Base-by-base conservation (phyloP, 2,329 filamentous ascomycete species). In the Colletotrichum abscissum region DNA sequence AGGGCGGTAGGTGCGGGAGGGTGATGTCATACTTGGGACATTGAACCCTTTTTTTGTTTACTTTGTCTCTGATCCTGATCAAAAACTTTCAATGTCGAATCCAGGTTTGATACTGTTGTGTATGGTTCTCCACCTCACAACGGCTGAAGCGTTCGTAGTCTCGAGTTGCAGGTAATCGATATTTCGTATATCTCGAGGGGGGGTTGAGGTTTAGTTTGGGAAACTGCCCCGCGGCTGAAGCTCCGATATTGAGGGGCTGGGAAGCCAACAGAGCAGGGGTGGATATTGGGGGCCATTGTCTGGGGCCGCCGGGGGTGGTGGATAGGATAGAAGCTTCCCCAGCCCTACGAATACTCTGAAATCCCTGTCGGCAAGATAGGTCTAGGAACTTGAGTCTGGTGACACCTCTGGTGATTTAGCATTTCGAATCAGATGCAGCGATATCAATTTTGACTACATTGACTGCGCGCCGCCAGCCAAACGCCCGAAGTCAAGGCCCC, bases 21-120 rank as follows among this genome's bases (percentile, higher is more conserved):
- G 42, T 70, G 62, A 70, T 70, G 62, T 70, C 67, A 69, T 69
- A 22, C 22, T 42, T 7, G 0, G 6, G 38, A 56, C 2, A 7
- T 28, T 22, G 24, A 28, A n/a, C 19, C 38, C 19, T 49, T 49
- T 49, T 49, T 49, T 49, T 9, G 7, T 49, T 49, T 49, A 42
- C 38, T 19, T 19, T 8, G 16, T 49, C 19, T 49, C 16, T 22
- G 19, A 2, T 11, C 42, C 16, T 22, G 19, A 22, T 22, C 0
- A 49, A 22, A n/a, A 19, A 49, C 19, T 22, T 22, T 22, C 1
- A n/a, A 22, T 3, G 42, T 49, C 42, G 8, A 11, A 42, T 42
- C 5, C 14, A 16, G 16, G 16, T 49, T 5, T 49, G 19, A 0
- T 49, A 2, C 5, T 9, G 42, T 49, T n/a, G 42, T 16, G 16